A percentile compares a stretch with the other conserved stretches of the same genome.
phyloP scores from a whole-genome alignment of 305 asterid species.

The Ruellia speciosa region DNA sequence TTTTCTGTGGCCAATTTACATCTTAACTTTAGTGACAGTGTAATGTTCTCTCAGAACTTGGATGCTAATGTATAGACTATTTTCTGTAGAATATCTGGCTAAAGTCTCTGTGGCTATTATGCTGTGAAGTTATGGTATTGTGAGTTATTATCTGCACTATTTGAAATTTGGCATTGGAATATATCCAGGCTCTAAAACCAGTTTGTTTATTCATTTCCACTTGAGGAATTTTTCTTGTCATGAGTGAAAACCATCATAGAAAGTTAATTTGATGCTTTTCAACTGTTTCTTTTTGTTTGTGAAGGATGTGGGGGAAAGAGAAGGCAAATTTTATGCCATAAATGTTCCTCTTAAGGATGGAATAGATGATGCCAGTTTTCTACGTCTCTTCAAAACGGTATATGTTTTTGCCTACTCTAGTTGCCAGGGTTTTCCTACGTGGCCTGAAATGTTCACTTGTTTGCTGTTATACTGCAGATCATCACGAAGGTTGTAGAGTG shows the following conservation, averaged over 20 bases:
- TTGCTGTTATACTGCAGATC: slow-evolving; percentile 43
- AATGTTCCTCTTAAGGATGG: slow-evolving; percentile 96
- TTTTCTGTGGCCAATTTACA: too few species aligned
- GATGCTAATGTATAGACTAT: too few species aligned
- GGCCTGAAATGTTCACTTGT: slow-evolving; percentile 18
- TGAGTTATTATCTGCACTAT: not conserved
- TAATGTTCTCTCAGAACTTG: too few species aligned
- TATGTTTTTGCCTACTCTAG: slow-evolving; percentile 19
- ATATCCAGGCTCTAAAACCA: slow-evolving; percentile 6
- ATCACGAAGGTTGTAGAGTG: slow-evolving; percentile 83
- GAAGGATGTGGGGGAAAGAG: slow-evolving; percentile 95
- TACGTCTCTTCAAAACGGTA: slow-evolving; percentile 81
- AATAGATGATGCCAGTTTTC: slow-evolving; percentile 83
- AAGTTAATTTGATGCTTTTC: slow-evolving; percentile 6
- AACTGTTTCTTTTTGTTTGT: slow-evolving; percentile 26
- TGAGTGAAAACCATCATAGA: slow-evolving; percentile 9
- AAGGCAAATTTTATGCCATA: slow-evolving; percentile 86
- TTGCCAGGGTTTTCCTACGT: slow-evolving; percentile 6
- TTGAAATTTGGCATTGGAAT: slow-evolving; percentile 6
- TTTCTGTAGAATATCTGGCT: too few species aligned
- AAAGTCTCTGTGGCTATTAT: too few species aligned
- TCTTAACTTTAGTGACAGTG: too few species aligned
- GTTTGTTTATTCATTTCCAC: not conserved
- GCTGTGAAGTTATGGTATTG: too few species aligned
- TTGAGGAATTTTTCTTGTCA: not conserved